These are phyloP conservation scores for Litchi chinensis DNA, from an alignment of 345 rosid species.

Conservation along the genomic window DNA sequence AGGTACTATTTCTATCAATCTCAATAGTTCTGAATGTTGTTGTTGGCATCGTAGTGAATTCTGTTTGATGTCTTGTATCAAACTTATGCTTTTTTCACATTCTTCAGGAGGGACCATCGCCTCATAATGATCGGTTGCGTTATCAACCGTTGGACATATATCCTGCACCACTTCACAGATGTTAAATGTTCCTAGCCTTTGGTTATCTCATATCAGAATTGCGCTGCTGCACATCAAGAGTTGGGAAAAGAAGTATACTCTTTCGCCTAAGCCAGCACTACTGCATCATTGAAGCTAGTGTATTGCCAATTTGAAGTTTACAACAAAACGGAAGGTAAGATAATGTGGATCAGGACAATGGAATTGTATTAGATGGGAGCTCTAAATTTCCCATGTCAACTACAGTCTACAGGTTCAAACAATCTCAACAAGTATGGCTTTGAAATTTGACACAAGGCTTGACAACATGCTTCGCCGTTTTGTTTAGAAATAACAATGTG, in stretches of 20 bases:
- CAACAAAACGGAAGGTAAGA: no score
- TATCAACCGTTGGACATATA: constrained; percentile 77
- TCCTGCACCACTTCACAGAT: constrained; percentile 80
- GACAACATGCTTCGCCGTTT: no score
- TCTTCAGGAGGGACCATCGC: constrained; percentile 72
- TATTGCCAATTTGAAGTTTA: no score
- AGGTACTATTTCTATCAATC: constrained; percentile 48
- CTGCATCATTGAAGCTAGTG: no score
- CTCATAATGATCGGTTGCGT: constrained; percentile 60
- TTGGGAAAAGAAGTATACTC: not conserved
- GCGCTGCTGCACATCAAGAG: not conserved
- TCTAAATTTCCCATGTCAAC: no score
- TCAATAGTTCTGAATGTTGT: not conserved
- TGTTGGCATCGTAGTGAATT: not conserved
- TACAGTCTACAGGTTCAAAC: no score
- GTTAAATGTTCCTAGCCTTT: constrained; percentile 29
- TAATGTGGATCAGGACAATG: no score
- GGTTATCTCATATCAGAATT: not conserved
- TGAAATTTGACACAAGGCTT: no score
- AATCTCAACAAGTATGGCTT: no score
- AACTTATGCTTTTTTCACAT: constrained; percentile 19
- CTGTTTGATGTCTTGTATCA: not conserved
- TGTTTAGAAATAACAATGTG: no score
- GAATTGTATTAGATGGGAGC: no score
- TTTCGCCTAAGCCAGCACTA: no score